Percentiles rank a stretch among this genome's conserved stretches.
Conservation (phyloP, 257 asterid species). For the Forsythia viridissima region DNA sequence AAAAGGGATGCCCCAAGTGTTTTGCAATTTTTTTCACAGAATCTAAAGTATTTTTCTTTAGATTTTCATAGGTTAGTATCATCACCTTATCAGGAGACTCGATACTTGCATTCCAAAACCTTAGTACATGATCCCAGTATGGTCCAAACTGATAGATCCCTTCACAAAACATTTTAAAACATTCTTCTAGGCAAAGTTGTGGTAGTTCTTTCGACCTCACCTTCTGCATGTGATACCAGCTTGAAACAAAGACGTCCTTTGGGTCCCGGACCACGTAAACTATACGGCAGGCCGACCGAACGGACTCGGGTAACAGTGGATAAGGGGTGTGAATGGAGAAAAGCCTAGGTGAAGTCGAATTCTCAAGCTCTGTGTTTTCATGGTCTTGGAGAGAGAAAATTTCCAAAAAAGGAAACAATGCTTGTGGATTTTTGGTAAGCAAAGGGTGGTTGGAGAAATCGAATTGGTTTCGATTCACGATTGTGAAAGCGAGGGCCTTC, state of each 20-base stretch:
- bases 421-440: background rate
- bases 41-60: background rate
- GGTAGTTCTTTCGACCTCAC: background rate
- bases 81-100: constrained; percentile 4
- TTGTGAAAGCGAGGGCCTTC: background rate
- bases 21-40: background rate
- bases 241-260: background rate
- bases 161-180: background rate
- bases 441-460: background rate
- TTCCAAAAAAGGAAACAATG: background rate
- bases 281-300: background rate
- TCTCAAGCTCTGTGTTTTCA: background rate
- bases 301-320: background rate
- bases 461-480: background rate
- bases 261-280: background rate
- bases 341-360: background rate
- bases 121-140: constrained; percentile 20
- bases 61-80: constrained; percentile 10
- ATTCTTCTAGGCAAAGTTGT: background rate
- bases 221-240: background rate
- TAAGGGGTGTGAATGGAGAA: background rate
- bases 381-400: background rate
- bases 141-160: background rate
- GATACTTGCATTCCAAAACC: constrained; percentile 21
- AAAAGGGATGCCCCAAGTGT: constrained; percentile 6